phyloP scores from a whole-genome alignment of 1,139 yeast genomes.

The Yamadazyma siamensis region DNA sequence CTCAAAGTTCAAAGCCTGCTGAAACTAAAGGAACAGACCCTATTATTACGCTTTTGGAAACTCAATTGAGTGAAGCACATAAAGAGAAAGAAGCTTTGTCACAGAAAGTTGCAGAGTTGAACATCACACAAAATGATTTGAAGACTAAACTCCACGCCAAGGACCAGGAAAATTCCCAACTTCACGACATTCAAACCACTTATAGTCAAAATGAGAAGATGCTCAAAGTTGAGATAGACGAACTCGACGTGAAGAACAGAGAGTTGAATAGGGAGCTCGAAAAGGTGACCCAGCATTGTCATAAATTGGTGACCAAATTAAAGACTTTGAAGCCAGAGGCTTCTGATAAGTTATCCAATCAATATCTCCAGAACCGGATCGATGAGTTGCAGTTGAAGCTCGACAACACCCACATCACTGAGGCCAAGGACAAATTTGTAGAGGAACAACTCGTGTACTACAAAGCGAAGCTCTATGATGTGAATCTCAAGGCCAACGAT shows the following conservation, averaged over 20 bases:
- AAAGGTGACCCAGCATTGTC: slow-evolving; percentile 26
- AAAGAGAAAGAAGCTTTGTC: slow-evolving; percentile 10
- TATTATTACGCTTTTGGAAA: slow-evolving; percentile 28
- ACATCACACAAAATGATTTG: neutral
- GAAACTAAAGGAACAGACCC: slow-evolving; percentile 1
- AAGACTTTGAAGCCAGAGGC: slow-evolving; percentile 15
- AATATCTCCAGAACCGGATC: slow-evolving; percentile 7
- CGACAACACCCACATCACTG: slow-evolving; percentile 7
- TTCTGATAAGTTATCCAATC: slow-evolving; percentile 6
- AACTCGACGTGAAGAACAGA: slow-evolving; percentile 20
- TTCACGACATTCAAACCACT: slow-evolving; percentile 4
- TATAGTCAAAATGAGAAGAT: slow-evolving; percentile 16
- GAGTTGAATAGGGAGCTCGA: slow-evolving; percentile 22
- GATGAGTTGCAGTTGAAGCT: slow-evolving; percentile 11
- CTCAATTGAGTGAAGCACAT: slow-evolving; percentile 31
- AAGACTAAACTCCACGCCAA: slow-evolving; percentile 10
- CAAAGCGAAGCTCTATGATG: slow-evolving; percentile 36
- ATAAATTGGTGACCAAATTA: slow-evolving; percentile 28
- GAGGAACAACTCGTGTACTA: slow-evolving; percentile 30
- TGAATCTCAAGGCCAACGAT: slow-evolving; percentile 42
- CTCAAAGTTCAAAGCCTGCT: neutral
- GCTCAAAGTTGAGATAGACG: slow-evolving; percentile 18
- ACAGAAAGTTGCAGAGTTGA: slow-evolving; percentile 5
- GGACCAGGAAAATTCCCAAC: slow-evolving; percentile 5
- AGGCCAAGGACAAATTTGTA: slow-evolving; percentile 9